These are phyloP conservation scores for Backusella circina DNA, from an alignment of 192 early-diverging fungal genomes.

Conservation along the genomic window DNA sequence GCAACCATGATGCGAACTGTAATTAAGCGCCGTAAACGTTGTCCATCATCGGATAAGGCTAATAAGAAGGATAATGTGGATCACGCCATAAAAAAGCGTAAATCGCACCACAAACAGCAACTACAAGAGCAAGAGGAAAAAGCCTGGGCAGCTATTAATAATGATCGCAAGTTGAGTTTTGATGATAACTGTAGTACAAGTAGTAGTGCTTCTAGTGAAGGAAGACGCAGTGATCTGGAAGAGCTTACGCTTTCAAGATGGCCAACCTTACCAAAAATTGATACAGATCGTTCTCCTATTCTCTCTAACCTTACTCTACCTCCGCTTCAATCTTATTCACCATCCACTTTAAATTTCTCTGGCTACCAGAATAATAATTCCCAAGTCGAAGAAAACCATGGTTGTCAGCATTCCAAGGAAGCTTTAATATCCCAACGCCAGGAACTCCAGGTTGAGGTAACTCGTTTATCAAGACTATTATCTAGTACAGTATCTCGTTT, in stretches of 20 bases:
- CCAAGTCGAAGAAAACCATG: not conserved
- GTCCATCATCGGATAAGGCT: constrained; percentile 4
- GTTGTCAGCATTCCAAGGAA: not conserved
- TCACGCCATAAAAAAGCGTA: not conserved
- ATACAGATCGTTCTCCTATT: not conserved
- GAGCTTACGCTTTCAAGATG: not conserved
- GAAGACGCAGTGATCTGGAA: not conserved
- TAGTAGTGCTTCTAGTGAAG: not conserved
- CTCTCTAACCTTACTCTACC: not conserved
- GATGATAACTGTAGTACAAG: not conserved
- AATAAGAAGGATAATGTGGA: not conserved
- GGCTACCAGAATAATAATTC: not conserved
- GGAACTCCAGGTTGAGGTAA: constrained; percentile 41
- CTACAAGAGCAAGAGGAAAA: not conserved
- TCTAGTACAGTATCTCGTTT: constrained; percentile 45
- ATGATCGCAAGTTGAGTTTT: not conserved
- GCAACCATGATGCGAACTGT: constrained; percentile 63
- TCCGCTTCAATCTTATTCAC: not conserved
- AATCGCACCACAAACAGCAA: not conserved
- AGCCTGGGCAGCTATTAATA: not conserved
- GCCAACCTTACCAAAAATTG: constrained; percentile 2
- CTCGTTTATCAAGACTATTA: constrained; percentile 43
- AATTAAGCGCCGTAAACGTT: constrained; percentile 62
- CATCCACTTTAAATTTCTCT: not conserved
- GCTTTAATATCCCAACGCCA: not conserved